Evolutionary conservation across 2,329 filamentous ascomycete genomes (phyloP), one percentile per base, ranked within the genome.

Genomic region (Penicillium brasilianum): DNA sequence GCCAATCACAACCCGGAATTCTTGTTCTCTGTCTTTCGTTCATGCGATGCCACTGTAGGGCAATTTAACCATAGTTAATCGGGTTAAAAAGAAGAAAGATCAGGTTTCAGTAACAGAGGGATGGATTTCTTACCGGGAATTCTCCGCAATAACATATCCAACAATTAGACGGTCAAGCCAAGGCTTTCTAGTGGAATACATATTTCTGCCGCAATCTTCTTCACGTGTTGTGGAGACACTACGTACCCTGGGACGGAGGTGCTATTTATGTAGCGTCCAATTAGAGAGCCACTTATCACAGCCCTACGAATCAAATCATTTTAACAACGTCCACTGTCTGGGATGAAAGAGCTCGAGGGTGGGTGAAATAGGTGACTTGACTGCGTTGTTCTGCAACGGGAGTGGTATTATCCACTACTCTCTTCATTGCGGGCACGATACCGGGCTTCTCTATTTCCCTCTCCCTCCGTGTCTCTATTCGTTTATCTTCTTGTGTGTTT

Each of bases 301-400:
- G 72, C 73, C 73, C 72, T 73, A 75, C 71, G 73, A 76, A 76
- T 76, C 69, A 71, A 74, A 74, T 74, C 69, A 63, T 71, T 67
- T 72, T 69, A 67, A 62, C 66, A 61, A 62, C 59, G 60, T 70
- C 66, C 69, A 70, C 69, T 69, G 69, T 66, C 66, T 43, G 53
- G 53, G 53, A 48, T 46, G 43, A 43, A 36, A 34, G 53, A 46
- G 53, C n/a, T n/a, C 28, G 32, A 20, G 18, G 39, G 16, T n/a
- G 3, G 28, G 48, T 11, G 48, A 13, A 32, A 20, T 8, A 4
- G 20, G 18, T 28, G 22, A 11, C 10, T n/a, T 25, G 50, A 32
- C 50, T 43, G 52, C 37, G 52, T 54, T 54, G 36, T 43, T 20
- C 18, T 54, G 37, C 18, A 20, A 54, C 32, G 25, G 9, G 16